These are phyloP conservation scores for Ophiostoma ulmi DNA, from an alignment of 2,329 filamentous ascomycete genomes.

Conservation along the genomic window DNA sequence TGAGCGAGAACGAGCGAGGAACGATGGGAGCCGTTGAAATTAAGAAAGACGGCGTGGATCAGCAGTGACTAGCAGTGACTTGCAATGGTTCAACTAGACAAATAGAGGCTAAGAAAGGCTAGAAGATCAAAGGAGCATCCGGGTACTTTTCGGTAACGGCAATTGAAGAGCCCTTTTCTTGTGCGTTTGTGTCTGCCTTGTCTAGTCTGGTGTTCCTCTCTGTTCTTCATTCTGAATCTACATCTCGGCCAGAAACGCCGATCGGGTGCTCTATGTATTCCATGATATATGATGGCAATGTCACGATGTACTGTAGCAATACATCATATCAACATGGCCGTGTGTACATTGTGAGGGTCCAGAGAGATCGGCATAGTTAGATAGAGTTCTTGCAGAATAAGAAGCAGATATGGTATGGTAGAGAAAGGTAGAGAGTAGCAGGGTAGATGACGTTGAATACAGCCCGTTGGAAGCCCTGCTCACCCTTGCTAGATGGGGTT, in stretches of 20 bases:
- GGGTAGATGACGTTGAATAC: not conserved
- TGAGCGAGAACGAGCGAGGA: not conserved
- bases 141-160: not conserved
- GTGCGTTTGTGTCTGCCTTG: not conserved
- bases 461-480: no score
- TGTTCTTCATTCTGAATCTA: not conserved
- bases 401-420: not conserved
- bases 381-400: not conserved
- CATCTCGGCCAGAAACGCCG: not conserved
- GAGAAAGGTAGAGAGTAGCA: not conserved
- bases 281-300: not conserved
- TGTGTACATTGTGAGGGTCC: slow-evolving; percentile 7
- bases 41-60: not conserved
- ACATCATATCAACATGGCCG: not conserved
- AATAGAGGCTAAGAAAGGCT: not conserved
- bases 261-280: not conserved
- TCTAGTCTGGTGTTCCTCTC: not conserved
- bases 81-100: no score
- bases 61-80: not conserved
- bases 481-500: not conserved
- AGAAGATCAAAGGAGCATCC: not conserved
- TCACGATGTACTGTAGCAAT: not conserved
- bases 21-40: not conserved
- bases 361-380: not conserved
- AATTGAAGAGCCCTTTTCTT: not conserved